phyloP scores from a whole-genome alignment of 208 protist genomes.

The Porcisia deanei region DNA sequence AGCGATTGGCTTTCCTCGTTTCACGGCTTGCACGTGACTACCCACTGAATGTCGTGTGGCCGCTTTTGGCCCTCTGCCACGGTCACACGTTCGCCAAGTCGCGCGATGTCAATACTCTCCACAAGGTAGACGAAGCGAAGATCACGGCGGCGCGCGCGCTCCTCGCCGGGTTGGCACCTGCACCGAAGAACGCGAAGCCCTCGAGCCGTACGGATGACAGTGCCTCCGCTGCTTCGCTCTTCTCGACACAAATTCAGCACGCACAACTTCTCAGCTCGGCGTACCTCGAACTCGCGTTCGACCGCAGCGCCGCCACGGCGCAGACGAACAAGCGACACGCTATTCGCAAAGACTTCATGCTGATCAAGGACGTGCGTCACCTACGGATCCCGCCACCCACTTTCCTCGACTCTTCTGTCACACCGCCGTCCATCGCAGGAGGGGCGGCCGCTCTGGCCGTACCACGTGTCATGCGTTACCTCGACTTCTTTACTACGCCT shows the following conservation, averaged over 20 bases:
- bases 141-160: constrained; percentile 20
- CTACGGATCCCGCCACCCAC: constrained; percentile 52
- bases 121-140: constrained; percentile 26
- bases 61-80: constrained; percentile 72
- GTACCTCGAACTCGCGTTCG: constrained; percentile 83
- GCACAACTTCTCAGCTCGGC: constrained; percentile 61
- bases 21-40: constrained; percentile 49
- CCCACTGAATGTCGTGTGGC: constrained; percentile 66
- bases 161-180: constrained; percentile 6
- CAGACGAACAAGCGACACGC: constrained; percentile 18
- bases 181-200: background rate
- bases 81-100: constrained; percentile 52
- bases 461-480: constrained; percentile 60
- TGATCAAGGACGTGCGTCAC: constrained; percentile 35
- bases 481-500: constrained; percentile 61
- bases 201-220: background rate
- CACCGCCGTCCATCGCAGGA: background rate
- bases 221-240: background rate
- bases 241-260: constrained; percentile 35
- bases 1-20: constrained; percentile 45
- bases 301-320: constrained; percentile 21
- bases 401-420: constrained; percentile 16
- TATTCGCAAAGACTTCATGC: constrained; percentile 42
- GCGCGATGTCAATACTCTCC: constrained; percentile 21
- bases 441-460: background rate